phyloP scores from a whole-genome alignment of 257 asterid genomes.

The Fraxinus excelsior region DNA sequence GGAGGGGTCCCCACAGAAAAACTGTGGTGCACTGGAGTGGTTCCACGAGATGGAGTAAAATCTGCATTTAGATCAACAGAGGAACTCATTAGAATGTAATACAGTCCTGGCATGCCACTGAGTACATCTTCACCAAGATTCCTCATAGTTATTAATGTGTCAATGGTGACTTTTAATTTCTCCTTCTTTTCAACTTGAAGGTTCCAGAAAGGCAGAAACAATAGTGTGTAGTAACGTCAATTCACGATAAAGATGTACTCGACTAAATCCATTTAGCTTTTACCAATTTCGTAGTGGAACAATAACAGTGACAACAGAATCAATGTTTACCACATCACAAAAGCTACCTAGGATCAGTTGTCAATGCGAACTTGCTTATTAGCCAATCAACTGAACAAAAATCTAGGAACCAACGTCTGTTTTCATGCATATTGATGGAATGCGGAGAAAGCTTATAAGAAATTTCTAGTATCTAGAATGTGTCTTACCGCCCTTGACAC shows the following conservation, averaged over 20 bases:
- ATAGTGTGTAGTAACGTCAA: neutral
- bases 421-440: neutral
- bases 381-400: neutral
- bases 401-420: neutral
- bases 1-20: slow-evolving; percentile 35
- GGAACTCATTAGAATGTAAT: neutral
- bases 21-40: slow-evolving; percentile 62
- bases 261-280: neutral
- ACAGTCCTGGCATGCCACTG: neutral
- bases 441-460: neutral
- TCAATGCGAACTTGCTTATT: neutral
- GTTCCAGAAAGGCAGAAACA: no score
- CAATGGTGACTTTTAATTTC: neutral
- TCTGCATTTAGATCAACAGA: slow-evolving; percentile 38
- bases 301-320: neutral
- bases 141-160: neutral
- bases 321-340: neutral
- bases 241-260: neutral
- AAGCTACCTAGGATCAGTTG: neutral
- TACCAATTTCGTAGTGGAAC: neutral
- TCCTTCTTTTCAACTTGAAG: no score
- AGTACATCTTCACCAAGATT: no score
- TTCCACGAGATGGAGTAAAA: slow-evolving; percentile 80
- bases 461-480: neutral
- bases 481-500: slow-evolving; percentile 82